These are phyloP conservation scores for Neofusicoccum kwambonambiense DNA, from an alignment of 2,329 filamentous ascomycete genomes.

Conservation along the genomic window DNA sequence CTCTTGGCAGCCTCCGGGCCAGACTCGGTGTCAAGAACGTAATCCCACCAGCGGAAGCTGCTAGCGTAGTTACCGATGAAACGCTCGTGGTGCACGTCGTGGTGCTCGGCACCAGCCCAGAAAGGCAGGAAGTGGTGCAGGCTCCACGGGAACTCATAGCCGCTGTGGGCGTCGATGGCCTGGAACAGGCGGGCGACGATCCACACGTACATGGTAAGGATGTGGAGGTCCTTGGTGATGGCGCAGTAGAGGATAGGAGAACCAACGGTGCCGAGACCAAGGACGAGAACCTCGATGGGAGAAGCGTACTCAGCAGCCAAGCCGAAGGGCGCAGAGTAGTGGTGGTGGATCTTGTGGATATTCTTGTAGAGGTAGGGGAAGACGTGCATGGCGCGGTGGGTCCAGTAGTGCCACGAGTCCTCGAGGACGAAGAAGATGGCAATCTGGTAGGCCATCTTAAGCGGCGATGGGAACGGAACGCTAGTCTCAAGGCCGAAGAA, in stretches of 20 bases:
- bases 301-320: slow-evolving; percentile 96
- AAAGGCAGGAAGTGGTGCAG: slow-evolving; percentile 93
- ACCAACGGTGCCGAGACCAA: slow-evolving; percentile 83
- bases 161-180: slow-evolving; percentile 95
- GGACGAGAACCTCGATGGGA: slow-evolving; percentile 92
- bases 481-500: slow-evolving; percentile 85
- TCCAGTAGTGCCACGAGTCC: slow-evolving; percentile 98
- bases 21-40: slow-evolving; percentile 86
- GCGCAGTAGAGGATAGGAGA: slow-evolving; percentile 80
- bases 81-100: slow-evolving; percentile 96
- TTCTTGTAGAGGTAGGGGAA: slow-evolving; percentile 84
- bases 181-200: slow-evolving; percentile 92
- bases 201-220: slow-evolving; percentile 97
- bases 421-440: slow-evolving; percentile 92
- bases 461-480: slow-evolving; percentile 82
- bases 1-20: slow-evolving; percentile 82
- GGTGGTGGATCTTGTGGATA: slow-evolving; percentile 99
- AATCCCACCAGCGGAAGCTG: slow-evolving; percentile 99
- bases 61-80: slow-evolving; percentile 98
- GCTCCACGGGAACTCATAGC: slow-evolving; percentile 98
- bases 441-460: slow-evolving; percentile 89
- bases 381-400: slow-evolving; percentile 89
- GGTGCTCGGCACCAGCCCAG: slow-evolving; percentile 96
- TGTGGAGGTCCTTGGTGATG: slow-evolving; percentile 82
- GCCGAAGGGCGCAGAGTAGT: slow-evolving; percentile 96